phyloP scores from a whole-genome alignment of 345 rosid genomes.

The Hibiscus mutabilis region DNA sequence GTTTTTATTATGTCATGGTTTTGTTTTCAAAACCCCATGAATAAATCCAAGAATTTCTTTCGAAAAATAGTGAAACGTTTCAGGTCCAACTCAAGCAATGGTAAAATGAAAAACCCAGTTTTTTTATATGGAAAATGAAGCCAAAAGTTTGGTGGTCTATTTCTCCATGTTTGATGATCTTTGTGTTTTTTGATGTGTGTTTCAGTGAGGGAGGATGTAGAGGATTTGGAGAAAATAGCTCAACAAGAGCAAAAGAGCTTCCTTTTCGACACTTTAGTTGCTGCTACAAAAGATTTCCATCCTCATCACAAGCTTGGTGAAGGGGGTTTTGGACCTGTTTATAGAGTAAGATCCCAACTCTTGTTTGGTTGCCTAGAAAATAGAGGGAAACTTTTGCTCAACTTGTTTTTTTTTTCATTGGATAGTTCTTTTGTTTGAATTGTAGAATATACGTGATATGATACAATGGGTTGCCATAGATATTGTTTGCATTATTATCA shows the following conservation, averaged over 20 bases:
- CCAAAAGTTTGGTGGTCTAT: background rate
- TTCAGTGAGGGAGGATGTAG: slow-evolving; percentile 37
- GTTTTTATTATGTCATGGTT: background rate
- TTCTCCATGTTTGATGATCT: slow-evolving; percentile 11
- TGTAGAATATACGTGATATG: background rate
- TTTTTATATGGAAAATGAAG: background rate
- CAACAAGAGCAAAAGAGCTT: slow-evolving; percentile 76
- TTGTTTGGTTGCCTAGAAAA: slow-evolving; percentile 17
- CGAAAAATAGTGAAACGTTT: slow-evolving; percentile 44
- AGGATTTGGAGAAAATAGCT: slow-evolving; percentile 72
- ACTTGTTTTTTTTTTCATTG: background rate
- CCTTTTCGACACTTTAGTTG: slow-evolving; percentile 46
- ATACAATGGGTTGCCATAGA: background rate
- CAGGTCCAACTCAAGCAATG: slow-evolving; percentile 41
- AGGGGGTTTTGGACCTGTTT: slow-evolving; percentile 99
- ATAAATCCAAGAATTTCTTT: slow-evolving; percentile 49
- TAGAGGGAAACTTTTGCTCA: background rate
- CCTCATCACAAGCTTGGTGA: slow-evolving; percentile 77
- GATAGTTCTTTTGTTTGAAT: background rate
- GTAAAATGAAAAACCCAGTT: slow-evolving; percentile 30
- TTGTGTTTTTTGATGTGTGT: slow-evolving; percentile 14
- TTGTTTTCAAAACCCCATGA: background rate
- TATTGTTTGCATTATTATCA: background rate
- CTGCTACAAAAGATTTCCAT: slow-evolving; percentile 78
- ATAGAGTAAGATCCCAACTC: slow-evolving; percentile 36